phyloP scores from a whole-genome alignment of 1,284 basidiomycete species.

The Leccinum pseudoinsigne region DNA sequence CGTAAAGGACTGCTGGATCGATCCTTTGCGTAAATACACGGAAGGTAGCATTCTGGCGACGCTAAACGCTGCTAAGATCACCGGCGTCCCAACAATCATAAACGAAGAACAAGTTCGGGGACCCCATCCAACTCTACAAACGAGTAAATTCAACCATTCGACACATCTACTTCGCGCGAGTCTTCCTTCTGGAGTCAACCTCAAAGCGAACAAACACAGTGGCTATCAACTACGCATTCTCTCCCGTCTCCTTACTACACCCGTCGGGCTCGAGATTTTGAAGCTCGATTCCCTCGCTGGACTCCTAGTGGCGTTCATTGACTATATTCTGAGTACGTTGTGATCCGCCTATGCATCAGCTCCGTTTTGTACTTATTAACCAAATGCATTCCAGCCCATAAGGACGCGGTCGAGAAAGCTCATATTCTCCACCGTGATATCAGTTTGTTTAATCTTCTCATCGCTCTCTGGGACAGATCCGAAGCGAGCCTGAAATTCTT shows the following conservation, averaged over 20 bases:
- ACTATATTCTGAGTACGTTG: neutral
- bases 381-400: neutral
- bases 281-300: neutral
- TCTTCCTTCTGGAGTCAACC: neutral
- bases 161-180: neutral
- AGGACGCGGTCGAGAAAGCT: neutral
- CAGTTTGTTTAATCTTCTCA: neutral
- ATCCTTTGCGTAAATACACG: neutral
- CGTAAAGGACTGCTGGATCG: neutral
- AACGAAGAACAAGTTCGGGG: neutral
- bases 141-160: neutral
- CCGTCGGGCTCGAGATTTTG: neutral
- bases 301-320: neutral
- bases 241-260: neutral
- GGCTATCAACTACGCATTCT: neutral
- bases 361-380: neutral
- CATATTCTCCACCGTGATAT: neutral
- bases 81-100: neutral
- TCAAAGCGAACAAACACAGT: neutral
- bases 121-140: neutral
- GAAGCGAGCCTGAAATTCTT: neutral
- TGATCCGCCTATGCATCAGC: neutral
- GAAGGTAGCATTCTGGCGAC: neutral
- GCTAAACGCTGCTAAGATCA: neutral
- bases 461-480: neutral